A percentile compares a stretch with the other conserved stretches of the same genome.
These are phyloP conservation scores for Rhizopogon roseolus DNA, from an alignment of 768 basidiomycete genomes.

Conservation along the genomic window DNA sequence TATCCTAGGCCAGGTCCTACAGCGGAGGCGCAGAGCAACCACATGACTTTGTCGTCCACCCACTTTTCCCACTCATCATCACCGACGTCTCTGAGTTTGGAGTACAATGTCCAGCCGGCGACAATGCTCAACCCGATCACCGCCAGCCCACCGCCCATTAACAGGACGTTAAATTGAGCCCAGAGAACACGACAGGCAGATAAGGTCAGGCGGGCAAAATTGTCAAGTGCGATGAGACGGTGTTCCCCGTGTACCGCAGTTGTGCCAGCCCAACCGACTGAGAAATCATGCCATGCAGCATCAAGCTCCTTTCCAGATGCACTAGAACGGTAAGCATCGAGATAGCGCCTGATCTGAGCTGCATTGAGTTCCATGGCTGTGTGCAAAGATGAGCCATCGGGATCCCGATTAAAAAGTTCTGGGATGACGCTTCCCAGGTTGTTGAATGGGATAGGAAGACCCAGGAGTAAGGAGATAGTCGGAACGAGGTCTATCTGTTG, in stretches of 20 bases:
- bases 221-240: slow-evolving; percentile 11
- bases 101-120: slow-evolving; percentile 53
- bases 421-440: slow-evolving; percentile 91
- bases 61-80: slow-evolving; percentile 38
- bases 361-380: slow-evolving; percentile 68
- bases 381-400: slow-evolving; percentile 35
- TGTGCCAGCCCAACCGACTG: slow-evolving; percentile 38
- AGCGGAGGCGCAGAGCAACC: slow-evolving; percentile 29
- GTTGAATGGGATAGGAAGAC: slow-evolving; percentile 92
- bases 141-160: slow-evolving; percentile 71
- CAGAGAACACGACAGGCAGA: slow-evolving; percentile 78
- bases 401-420: slow-evolving; percentile 73
- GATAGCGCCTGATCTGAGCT: slow-evolving; percentile 70
- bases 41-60: slow-evolving; percentile 28
- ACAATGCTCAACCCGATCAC: slow-evolving; percentile 54
- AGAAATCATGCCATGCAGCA: slow-evolving; percentile 51
- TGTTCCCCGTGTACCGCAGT: slow-evolving; percentile 18
- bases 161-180: slow-evolving; percentile 86
- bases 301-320: slow-evolving; percentile 72
- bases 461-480: slow-evolving; percentile 82
- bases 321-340: slow-evolving; percentile 70
- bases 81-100: slow-evolving; percentile 35
- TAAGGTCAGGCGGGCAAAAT: slow-evolving; percentile 31
- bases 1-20: slow-evolving; percentile 34
- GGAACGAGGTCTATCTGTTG: slow-evolving; percentile 95